Evolutionary conservation across 495 filamentous ascomycete genomes (phyloP).

Genomic region (Hypoxylon trugodes): DNA sequence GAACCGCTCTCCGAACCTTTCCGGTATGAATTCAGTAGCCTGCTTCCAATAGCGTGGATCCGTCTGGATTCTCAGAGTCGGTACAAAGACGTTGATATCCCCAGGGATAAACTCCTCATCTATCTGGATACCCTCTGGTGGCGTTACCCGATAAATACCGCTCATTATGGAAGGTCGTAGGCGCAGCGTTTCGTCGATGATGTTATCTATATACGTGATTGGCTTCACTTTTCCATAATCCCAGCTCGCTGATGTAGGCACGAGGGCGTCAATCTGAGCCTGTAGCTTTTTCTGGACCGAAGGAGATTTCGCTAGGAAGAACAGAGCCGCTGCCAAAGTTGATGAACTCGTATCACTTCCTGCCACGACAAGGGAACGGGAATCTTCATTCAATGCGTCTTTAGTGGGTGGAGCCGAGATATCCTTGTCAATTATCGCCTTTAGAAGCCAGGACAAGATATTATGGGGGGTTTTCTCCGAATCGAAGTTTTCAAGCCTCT

Average conservation of each 20-base stretch:
- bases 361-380: constrained; percentile 28
- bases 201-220: constrained; percentile 51
- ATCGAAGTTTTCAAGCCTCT: constrained; percentile 8
- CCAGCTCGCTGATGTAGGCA: constrained; percentile 32
- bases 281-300: constrained; percentile 31
- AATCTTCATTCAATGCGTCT: constrained; percentile 23
- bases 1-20: constrained; percentile 54
- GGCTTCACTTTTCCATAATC: constrained; percentile 30
- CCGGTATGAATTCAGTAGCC: constrained; percentile 60
- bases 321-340: constrained; percentile 21
- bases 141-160: constrained; percentile 49
- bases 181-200: constrained; percentile 64
- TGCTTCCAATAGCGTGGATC: constrained; percentile 52
- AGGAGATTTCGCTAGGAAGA: constrained; percentile 27
- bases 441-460: constrained; percentile 41
- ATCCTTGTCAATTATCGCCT: constrained; percentile 31
- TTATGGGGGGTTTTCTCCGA: constrained; percentile 26
- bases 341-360: constrained; percentile 37
- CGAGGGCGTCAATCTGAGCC: constrained; percentile 10
- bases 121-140: constrained; percentile 56
- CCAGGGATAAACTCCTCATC: constrained; percentile 60
- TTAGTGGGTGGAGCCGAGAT: constrained; percentile 25
- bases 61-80: constrained; percentile 32
- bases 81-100: constrained; percentile 42
- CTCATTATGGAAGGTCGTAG: constrained; percentile 54